Percentiles rank a stretch among this genome's conserved stretches.
Conservation (phyloP, 2,329 filamentous ascomycete genomes). For the Penicillium crustosum region DNA sequence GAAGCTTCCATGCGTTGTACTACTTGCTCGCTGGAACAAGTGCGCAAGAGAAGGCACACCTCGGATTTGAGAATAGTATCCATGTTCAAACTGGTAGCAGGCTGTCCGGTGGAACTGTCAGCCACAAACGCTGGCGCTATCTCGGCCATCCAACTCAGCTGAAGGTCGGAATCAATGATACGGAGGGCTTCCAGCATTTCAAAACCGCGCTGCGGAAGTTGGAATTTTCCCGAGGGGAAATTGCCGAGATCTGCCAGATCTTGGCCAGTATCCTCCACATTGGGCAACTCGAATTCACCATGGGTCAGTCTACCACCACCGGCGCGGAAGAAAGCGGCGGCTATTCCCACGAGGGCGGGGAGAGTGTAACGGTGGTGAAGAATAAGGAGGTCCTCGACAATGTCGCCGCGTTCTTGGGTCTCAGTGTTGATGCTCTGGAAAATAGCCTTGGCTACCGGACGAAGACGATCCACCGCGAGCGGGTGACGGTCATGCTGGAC, state of each 20-base stretch:
- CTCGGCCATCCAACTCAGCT: slow-evolving; percentile 94
- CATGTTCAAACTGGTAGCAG: slow-evolving; percentile 47
- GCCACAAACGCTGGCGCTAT: slow-evolving; percentile 90
- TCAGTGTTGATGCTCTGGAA: slow-evolving; percentile 78
- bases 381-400: slow-evolving; percentile 88
- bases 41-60: slow-evolving; percentile 81
- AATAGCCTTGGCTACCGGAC: slow-evolving; percentile 91
- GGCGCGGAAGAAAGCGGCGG: slow-evolving; percentile 89
- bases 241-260: slow-evolving; percentile 95
- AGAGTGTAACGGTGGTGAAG: slow-evolving; percentile 80
- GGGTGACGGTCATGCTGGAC: slow-evolving; percentile 98
- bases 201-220: slow-evolving; percentile 92
- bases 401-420: slow-evolving; percentile 90
- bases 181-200: slow-evolving; percentile 94
- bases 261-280: slow-evolving; percentile 94
- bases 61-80: slow-evolving; percentile 60
- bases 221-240: slow-evolving; percentile 88
- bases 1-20: slow-evolving; percentile 94
- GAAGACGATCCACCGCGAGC: slow-evolving; percentile 91
- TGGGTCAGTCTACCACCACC: slow-evolving; percentile 72
- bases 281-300: slow-evolving; percentile 92
- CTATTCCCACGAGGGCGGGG: slow-evolving; percentile 91
- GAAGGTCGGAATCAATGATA: slow-evolving; percentile 94
- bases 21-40: slow-evolving; percentile 93
- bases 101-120: slow-evolving; percentile 53